Conservation (phyloP, 192 early-diverging fungal genomes). For the Chytriomyces confervae region DNA sequence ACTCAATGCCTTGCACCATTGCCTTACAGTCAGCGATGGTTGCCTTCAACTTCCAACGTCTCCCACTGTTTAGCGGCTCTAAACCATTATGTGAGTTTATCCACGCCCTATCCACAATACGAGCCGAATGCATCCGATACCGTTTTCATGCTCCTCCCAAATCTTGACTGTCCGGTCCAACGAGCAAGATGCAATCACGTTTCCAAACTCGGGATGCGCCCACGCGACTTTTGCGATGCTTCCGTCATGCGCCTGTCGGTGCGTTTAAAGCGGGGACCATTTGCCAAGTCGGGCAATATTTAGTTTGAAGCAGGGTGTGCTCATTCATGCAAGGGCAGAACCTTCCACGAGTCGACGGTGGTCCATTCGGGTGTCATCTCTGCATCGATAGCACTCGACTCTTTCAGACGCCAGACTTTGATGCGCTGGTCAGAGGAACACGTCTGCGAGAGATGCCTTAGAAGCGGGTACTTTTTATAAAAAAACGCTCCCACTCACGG, state of each 20-base stretch:
- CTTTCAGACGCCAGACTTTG: constrained; percentile 87
- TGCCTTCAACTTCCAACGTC: constrained; percentile 72
- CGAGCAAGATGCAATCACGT: constrained; percentile 87
- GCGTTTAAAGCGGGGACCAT: too few relatives aligned
- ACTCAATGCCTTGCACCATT: constrained; percentile 85
- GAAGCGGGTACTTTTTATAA: not conserved
- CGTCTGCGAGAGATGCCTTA: constrained; percentile 48
- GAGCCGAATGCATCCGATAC: constrained; percentile 38
- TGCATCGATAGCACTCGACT: constrained; percentile 44
- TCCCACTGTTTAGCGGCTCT: constrained; percentile 35
- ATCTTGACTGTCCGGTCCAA: constrained; percentile 90
- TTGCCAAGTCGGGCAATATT: too few relatives aligned
- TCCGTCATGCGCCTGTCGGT: constrained; percentile 75
- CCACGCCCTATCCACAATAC: not conserved
- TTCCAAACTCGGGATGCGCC: constrained; percentile 98
- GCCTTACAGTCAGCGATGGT: constrained; percentile 70
- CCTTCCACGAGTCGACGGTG: constrained; percentile 80
- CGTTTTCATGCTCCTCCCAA: constrained; percentile 87
- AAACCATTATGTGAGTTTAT: not conserved
- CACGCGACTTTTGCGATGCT: constrained; percentile 85
- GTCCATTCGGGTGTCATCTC: constrained; percentile 72
- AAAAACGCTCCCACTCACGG: constrained; percentile 32
- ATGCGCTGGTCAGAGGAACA: constrained; percentile 91
- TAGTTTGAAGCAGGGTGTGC: too few relatives aligned
- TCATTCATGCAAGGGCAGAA: not conserved